phyloP scores from a whole-genome alignment of 148 eudicot species.

The Tetragonia tetragonoides region DNA sequence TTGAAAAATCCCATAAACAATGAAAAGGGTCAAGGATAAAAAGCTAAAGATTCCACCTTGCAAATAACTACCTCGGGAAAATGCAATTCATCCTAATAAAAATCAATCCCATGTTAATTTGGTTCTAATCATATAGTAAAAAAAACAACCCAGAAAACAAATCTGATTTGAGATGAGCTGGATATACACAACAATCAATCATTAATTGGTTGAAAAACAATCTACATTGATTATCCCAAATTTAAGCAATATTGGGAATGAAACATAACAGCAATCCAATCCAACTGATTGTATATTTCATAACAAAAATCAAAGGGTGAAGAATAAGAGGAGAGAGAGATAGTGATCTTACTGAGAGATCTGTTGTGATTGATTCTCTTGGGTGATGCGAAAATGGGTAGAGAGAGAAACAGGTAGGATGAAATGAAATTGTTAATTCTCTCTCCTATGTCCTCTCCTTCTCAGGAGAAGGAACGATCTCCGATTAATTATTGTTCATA shows the following conservation, averaged over 20 bases:
- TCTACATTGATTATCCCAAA: not conserved
- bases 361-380: not conserved
- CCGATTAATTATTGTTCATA: not conserved
- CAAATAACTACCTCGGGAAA: no score
- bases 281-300: not conserved
- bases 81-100: no score
- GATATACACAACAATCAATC: not conserved
- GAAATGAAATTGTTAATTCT: not conserved
- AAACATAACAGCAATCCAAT: not conserved
- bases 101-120: no score
- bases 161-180: not conserved
- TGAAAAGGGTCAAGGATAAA: not conserved
- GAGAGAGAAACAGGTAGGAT: not conserved
- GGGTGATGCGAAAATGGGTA: not conserved
- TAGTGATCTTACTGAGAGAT: conserved; percentile 15
- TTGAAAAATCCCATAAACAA: no score
- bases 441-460: not conserved
- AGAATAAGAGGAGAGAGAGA: not conserved
- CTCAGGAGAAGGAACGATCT: conserved; percentile 1
- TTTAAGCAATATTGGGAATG: not conserved
- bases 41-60: not conserved
- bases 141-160: not conserved
- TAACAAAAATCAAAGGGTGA: not conserved
- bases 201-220: not conserved
- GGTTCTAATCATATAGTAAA: not conserved